Conservation (phyloP, 805 yeast genomes). For the Saturnispora serradocipensis region DNA sequence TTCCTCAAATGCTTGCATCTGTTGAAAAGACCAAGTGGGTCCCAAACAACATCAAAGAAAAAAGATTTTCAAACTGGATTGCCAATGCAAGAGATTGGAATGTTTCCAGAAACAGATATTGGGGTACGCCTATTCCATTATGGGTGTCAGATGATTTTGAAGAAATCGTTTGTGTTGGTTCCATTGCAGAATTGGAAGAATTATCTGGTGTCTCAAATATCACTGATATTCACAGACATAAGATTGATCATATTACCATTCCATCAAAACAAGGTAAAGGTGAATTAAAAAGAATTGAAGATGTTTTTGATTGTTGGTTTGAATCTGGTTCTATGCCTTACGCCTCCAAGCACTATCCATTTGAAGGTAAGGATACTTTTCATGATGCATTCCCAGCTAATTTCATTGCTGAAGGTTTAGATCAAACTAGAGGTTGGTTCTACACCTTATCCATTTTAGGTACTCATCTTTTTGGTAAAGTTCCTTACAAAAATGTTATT, state of each 20-base stretch:
- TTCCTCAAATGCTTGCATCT: constrained; percentile 82
- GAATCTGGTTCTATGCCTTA: constrained; percentile 99
- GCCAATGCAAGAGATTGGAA: constrained; percentile 99
- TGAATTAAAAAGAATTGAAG: constrained; percentile 79
- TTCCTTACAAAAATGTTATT: constrained; percentile 92
- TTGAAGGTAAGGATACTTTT: constrained; percentile 66
- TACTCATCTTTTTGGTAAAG: constrained; percentile 83
- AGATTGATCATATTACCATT: constrained; percentile 83
- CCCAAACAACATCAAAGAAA: constrained; percentile 81
- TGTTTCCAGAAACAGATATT: constrained; percentile 93
- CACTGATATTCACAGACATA: constrained; percentile 90
- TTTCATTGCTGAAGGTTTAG: constrained; percentile 97
- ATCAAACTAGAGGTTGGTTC: constrained; percentile 99
- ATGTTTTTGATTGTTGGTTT: constrained; percentile 99
- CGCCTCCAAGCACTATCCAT: constrained; percentile 95
- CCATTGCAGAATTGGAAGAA: constrained; percentile 76
- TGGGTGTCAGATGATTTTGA: constrained; percentile 94
- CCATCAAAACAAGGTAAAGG: constrained; percentile 92
- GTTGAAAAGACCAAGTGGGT: constrained; percentile 92
- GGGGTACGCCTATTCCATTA: constrained; percentile 99
- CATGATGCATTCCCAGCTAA: constrained; percentile 84
- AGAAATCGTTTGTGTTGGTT: constrained; percentile 90
- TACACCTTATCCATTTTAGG: constrained; percentile 94
- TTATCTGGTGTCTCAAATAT: constrained; percentile 75
- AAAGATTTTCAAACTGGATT: constrained; percentile 96